Evolutionary conservation across 345 rosid genomes (phyloP).

Genomic region (Rhodamnia rubescens): DNA sequence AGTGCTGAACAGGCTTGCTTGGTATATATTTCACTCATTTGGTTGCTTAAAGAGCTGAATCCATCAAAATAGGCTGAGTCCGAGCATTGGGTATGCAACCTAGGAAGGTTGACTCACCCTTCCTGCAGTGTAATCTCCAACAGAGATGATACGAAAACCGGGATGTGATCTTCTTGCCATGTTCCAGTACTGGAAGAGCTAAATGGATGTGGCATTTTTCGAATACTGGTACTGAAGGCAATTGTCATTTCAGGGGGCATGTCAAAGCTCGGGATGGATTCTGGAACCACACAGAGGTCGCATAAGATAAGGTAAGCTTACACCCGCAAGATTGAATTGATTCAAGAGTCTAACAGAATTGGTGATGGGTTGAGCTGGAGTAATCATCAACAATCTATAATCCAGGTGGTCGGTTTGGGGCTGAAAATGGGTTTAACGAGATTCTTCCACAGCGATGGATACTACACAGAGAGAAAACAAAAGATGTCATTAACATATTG

Average conservation of each 20-base stretch:
- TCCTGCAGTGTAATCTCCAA: neutral
- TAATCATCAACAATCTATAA: neutral
- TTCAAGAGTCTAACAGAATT: neutral
- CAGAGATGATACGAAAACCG: neutral
- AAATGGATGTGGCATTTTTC: neutral
- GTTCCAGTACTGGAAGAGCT: slow-evolving; percentile 9
- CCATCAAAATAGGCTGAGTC: slow-evolving; percentile 3
- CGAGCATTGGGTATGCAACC: neutral
- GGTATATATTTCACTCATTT: slow-evolving; percentile 9
- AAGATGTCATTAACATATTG: neutral
- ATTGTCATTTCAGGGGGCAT: neutral
- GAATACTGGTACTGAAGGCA: neutral
- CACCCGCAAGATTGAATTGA: neutral
- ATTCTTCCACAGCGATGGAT: neutral
- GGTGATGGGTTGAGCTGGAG: neutral
- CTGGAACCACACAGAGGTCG: slow-evolving; percentile 48
- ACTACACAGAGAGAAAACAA: neutral
- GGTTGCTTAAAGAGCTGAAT: slow-evolving; percentile 11
- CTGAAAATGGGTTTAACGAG: neutral
- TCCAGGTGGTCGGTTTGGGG: neutral
- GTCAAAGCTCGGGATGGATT: slow-evolving; percentile 26
- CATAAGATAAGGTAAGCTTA: neutral
- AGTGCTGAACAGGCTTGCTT: neutral
- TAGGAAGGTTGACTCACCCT: neutral
- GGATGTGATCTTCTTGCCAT: slow-evolving; percentile 12